phyloP scores from a whole-genome alignment of 2,329 filamentous ascomycete genomes.

The Penicillium sp. region DNA sequence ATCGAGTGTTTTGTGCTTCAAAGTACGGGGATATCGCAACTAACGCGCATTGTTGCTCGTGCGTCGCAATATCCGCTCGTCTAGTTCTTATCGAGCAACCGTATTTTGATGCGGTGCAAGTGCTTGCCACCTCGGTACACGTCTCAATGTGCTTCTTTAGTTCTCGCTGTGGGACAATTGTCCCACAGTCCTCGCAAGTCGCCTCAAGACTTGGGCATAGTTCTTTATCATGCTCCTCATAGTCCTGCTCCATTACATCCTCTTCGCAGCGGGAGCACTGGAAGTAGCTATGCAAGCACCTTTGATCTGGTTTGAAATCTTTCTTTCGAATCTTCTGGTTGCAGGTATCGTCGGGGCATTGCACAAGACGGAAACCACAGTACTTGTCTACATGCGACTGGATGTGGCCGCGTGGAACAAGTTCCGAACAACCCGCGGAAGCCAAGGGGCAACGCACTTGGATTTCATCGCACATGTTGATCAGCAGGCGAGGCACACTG shows the following conservation, averaged over 20 bases:
- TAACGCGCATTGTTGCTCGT: slow-evolving; percentile 48
- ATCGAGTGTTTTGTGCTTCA: slow-evolving; percentile 39
- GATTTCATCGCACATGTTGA: slow-evolving; percentile 58
- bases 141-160: slow-evolving; percentile 34
- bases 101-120: slow-evolving; percentile 39
- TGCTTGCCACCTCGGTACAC: slow-evolving; percentile 34
- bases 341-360: slow-evolving; percentile 49
- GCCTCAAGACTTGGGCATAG: slow-evolving; percentile 35
- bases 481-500: slow-evolving; percentile 51
- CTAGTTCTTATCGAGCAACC: slow-evolving; percentile 40
- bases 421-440: slow-evolving; percentile 50
- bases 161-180: slow-evolving; percentile 28
- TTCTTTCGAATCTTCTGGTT: slow-evolving; percentile 50
- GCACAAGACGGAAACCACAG: slow-evolving; percentile 51
- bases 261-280: slow-evolving; percentile 50
- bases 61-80: slow-evolving; percentile 36
- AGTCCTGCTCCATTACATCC: slow-evolving; percentile 50
- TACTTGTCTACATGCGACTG: slow-evolving; percentile 57
- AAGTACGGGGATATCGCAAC: slow-evolving; percentile 44
- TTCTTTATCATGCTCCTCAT: slow-evolving; percentile 42
- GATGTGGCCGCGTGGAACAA: slow-evolving; percentile 52
- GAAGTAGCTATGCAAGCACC: slow-evolving; percentile 51
- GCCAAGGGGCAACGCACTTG: slow-evolving; percentile 54
- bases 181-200: slow-evolving; percentile 36
- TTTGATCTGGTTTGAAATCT: slow-evolving; percentile 44